Conservation (phyloP, 495 filamentous ascomycete genomes). For the Saxispiralis lemnorum region DNA sequence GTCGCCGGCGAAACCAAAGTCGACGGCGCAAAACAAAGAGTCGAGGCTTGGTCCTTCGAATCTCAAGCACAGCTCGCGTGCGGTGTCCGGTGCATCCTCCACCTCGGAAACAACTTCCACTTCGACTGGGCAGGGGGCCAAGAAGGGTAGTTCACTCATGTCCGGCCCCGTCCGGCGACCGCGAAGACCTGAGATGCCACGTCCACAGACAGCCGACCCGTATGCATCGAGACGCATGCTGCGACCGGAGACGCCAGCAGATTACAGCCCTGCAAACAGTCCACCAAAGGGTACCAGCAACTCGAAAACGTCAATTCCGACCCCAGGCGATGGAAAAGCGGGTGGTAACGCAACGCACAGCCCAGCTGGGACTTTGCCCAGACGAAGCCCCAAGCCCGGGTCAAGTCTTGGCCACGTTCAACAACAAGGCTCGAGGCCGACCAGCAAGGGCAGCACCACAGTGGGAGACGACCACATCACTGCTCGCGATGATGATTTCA, state of each 20-base stretch:
- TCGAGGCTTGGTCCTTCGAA: conserved; percentile 6
- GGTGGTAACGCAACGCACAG: conserved; percentile 2
- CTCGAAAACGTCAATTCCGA: conserved; percentile 21
- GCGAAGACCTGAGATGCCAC: conserved; percentile 31
- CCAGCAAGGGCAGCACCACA: conserved; percentile 15
- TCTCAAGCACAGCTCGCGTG: conserved; percentile 7
- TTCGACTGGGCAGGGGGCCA: conserved; percentile 5
- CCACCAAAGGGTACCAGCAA: conserved; percentile 24
- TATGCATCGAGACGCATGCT: conserved; percentile 27
- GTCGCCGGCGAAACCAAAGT: conserved; percentile 34
- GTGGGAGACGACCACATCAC: conserved; percentile 3
- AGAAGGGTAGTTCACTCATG: conserved; percentile 30
- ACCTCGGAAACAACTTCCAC: conserved; percentile 19
- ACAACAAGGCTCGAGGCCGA: conserved; percentile 4
- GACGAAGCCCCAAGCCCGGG: conserved; percentile 3
- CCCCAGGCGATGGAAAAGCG: conserved; percentile 14
- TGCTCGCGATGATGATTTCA: conserved; percentile 22
- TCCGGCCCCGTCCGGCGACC: conserved; percentile 43
- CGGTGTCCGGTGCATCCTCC: conserved; percentile 8
- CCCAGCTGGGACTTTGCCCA: conserved; percentile 10
- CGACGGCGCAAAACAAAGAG: conserved; percentile 11
- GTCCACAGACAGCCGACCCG: conserved; percentile 43
- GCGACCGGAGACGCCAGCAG: conserved; percentile 26
- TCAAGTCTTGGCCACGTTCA: conserved; percentile 1
- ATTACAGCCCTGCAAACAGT: conserved; percentile 26